Base-by-base conservation (phyloP, 495 filamentous ascomycete genomes). In the Neurospora tetrasperma region DNA sequence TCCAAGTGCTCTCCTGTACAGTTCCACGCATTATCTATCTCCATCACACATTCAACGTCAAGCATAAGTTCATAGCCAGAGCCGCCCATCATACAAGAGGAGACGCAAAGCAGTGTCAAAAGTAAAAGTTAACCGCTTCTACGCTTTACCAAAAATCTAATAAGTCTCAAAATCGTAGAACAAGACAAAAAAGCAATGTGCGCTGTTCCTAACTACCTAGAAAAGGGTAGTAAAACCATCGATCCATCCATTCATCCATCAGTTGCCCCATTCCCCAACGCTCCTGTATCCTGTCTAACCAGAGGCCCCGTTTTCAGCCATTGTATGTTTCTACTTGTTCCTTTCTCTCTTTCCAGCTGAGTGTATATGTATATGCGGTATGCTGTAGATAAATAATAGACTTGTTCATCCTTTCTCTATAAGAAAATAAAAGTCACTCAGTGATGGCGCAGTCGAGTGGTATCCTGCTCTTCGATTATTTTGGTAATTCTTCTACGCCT, bases 401-500 rank as follows among this genome's bases (percentile, higher is more conserved):
- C 2, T 39, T 4, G 46, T 14, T 23, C 10, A 48, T 48, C 54
- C 35, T 66, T 35, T 66, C 23, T 66, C 54, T 35, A 18, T 66
- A 66, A 1, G 39, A 39, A 39, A 3, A 41, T 10, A 27, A 66
- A 18, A 2, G 27, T 12, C 27, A 62, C 12, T 6, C 35, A 38
- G 35, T 6, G 1, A 18, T 18, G 23, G 27, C 16, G 54, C 54
- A 18, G 27, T 66, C 9, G 35, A 18, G 54, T 18, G 23, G 27
- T 31, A 31, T 23, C 23, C 5, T 38, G 14, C 54, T 66, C 27
- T 66, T 66, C 27, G 27, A 66, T 66, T 38, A 66, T 66, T 16
- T 66, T 66, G 54, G 54, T 62, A 8, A 38, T 66, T 31, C 54
- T 66, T 18, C 14, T 66, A 66, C 54, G 27, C 75, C 71, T 73